These are phyloP conservation scores for Boletus holoroseus DNA, from an alignment of 1,284 basidiomycete species.

Conservation along the genomic window DNA sequence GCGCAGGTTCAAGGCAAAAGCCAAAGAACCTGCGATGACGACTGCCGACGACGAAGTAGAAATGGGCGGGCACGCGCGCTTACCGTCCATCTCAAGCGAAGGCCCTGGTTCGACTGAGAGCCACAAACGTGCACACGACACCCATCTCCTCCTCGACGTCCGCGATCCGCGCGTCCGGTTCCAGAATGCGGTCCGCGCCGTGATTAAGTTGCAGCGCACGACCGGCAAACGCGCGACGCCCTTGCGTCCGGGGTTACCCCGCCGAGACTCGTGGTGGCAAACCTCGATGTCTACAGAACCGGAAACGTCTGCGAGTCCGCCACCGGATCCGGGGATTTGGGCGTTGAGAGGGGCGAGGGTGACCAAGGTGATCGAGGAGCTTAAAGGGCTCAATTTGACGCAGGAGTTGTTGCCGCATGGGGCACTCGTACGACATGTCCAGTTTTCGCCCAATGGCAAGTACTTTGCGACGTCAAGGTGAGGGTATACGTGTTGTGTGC, in stretches of 20 bases:
- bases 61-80: not conserved
- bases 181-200: slow-evolving; percentile 30
- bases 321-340: slow-evolving; percentile 35
- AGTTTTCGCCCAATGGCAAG: slow-evolving; percentile 37
- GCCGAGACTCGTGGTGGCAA: slow-evolving; percentile 30
- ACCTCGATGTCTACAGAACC: slow-evolving; percentile 19
- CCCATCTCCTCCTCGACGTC: slow-evolving; percentile 24
- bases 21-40: not conserved
- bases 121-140: slow-evolving; percentile 6
- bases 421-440: slow-evolving; percentile 36
- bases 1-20: not conserved
- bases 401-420: slow-evolving; percentile 42
- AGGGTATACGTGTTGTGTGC: not conserved
- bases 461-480: slow-evolving; percentile 37
- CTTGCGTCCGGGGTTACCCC: slow-evolving; percentile 24
- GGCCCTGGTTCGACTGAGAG: not conserved
- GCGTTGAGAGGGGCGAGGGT: slow-evolving; percentile 49
- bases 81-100: slow-evolving; percentile 10
- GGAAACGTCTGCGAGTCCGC: slow-evolving; percentile 30
- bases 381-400: slow-evolving; percentile 49
- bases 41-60: not conserved
- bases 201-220: slow-evolving; percentile 30
- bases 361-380: slow-evolving; percentile 48
- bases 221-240: slow-evolving; percentile 22
- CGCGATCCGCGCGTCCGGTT: slow-evolving; percentile 29